Evolutionary conservation across 2,329 filamentous ascomycete species (phyloP).

Genomic region (Arachnopeziza araneosa): DNA sequence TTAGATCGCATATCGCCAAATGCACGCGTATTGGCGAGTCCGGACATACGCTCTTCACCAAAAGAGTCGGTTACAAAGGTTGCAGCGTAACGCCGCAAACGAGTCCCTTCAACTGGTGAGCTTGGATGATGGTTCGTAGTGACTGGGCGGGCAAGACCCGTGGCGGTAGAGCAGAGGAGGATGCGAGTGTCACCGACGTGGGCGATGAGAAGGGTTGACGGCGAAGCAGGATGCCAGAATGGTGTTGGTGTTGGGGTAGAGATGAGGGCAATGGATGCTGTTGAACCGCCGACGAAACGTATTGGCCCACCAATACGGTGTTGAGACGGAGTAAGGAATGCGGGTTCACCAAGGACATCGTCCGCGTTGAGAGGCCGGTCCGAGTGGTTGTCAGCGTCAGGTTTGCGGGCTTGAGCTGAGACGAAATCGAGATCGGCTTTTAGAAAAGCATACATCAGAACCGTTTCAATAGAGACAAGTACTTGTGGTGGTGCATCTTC

Average conservation of each 20-base stretch:
- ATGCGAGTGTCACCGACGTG: slow-evolving; percentile 94
- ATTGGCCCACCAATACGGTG: slow-evolving; percentile 65
- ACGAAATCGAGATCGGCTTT: slow-evolving; percentile 94
- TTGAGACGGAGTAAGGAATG: slow-evolving; percentile 47
- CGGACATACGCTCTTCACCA: slow-evolving; percentile 91
- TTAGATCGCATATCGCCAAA: slow-evolving; percentile 93
- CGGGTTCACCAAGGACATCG: slow-evolving; percentile 69
- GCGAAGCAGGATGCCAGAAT: slow-evolving; percentile 89
- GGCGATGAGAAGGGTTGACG: slow-evolving; percentile 76
- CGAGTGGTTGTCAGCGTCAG: slow-evolving; percentile 62
- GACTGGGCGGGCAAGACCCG: slow-evolving; percentile 71
- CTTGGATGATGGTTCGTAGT: slow-evolving; percentile 92
- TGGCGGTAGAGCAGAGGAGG: slow-evolving; percentile 79
- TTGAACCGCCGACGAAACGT: slow-evolving; percentile 90
- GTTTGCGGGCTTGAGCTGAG: slow-evolving; percentile 77
- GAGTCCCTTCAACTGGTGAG: slow-evolving; percentile 74
- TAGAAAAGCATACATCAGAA: slow-evolving; percentile 88
- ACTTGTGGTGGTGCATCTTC: slow-evolving; percentile 27
- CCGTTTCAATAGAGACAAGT: slow-evolving; percentile 62
- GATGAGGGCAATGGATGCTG: slow-evolving; percentile 82
- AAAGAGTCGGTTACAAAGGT: slow-evolving; percentile 93
- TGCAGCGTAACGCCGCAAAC: slow-evolving; percentile 79
- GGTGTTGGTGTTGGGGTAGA: slow-evolving; percentile 87
- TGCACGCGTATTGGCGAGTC: slow-evolving; percentile 86
- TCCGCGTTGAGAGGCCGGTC: slow-evolving; percentile 79